phyloP scores from a whole-genome alignment of 306 rosid genomes.

The Quercus wislizeni region DNA sequence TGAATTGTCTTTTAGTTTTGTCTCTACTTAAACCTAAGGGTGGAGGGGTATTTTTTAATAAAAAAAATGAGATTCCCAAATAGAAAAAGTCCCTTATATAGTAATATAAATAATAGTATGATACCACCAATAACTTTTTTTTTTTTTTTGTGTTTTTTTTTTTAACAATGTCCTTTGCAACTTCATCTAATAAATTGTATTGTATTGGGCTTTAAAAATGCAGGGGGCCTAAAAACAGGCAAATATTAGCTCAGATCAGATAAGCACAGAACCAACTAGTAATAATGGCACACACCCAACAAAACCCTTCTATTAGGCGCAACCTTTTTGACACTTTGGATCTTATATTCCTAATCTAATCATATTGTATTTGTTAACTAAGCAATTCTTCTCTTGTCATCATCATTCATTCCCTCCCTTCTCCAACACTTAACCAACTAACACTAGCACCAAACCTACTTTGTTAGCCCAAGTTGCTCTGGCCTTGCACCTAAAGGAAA shows the following conservation, averaged over 20 bases:
- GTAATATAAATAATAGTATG: too few species aligned
- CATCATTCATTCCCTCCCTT: constrained; percentile 17
- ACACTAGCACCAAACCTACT: constrained; percentile 22
- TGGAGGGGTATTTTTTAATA: accelerated
- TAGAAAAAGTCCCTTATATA: accelerated
- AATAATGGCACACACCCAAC: neutral
- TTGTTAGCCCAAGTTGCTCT: neutral
- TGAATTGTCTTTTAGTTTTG: too few species aligned
- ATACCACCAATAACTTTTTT: too few species aligned
- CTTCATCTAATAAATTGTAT: too few species aligned
- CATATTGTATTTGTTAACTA: constrained; percentile 13
- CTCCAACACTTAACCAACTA: constrained; percentile 23
- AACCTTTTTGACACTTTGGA: neutral
- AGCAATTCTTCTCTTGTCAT: neutral
- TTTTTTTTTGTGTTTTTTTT: too few species aligned
- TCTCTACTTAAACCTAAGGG: too few species aligned
- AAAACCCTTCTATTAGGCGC: neutral
- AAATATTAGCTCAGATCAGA: constrained; percentile 23
- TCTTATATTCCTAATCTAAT: neutral
- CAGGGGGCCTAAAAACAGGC: constrained; percentile 25
- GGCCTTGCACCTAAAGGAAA: constrained; percentile 19
- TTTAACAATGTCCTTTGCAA: too few species aligned
- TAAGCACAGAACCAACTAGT: neutral
- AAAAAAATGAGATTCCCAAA: too few species aligned
- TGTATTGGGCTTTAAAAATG: neutral